A percentile compares a stretch with the other conserved stretches of the same genome.
Conservation (phyloP, 2,329 filamentous ascomycete species). For the Aspergillus novofumigatus region DNA sequence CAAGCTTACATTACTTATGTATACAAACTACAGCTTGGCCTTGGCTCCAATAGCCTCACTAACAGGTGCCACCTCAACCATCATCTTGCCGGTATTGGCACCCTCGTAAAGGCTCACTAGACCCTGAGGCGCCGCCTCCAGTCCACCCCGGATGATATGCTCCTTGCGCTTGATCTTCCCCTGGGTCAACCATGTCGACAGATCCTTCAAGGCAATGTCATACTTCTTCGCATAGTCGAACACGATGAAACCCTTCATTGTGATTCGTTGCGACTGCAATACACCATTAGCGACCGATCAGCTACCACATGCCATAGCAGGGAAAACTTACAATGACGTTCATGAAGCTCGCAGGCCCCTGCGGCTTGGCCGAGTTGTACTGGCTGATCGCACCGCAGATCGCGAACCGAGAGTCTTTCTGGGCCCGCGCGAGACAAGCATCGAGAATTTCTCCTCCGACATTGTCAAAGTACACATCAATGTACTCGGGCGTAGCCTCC, state of each 20-base stretch:
- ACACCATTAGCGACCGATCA: constrained; percentile 10
- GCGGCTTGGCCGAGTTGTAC: constrained; percentile 58
- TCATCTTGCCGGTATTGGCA: constrained; percentile 64
- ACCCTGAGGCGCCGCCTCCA: constrained; percentile 59
- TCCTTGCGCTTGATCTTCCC: constrained; percentile 70
- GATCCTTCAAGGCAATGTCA: constrained; percentile 54
- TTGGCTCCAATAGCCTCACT: constrained; percentile 31
- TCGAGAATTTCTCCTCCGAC: constrained; percentile 69
- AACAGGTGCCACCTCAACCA: constrained; percentile 42
- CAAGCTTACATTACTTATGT: background rate
- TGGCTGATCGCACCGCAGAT: constrained; percentile 68
- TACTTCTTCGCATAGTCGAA: constrained; percentile 63
- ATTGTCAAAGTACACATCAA: constrained; percentile 72
- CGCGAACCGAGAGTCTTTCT: constrained; percentile 60
- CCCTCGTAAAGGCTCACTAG: constrained; percentile 64
- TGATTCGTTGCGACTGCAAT: constrained; percentile 35
- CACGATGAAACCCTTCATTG: constrained; percentile 69
- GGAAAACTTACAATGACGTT: constrained; percentile 34
- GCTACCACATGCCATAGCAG: background rate
- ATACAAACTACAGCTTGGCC: constrained; percentile 37
- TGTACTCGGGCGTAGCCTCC: constrained; percentile 55
- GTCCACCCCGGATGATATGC: constrained; percentile 65
- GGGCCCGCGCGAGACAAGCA: constrained; percentile 60
- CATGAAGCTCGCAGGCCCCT: constrained; percentile 52
- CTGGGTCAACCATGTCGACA: constrained; percentile 64